Evolutionary conservation across 169 alveolate genomes (phyloP), one percentile per base, ranked within the genome.

Genomic region (Plasmodium sp.): DNA sequence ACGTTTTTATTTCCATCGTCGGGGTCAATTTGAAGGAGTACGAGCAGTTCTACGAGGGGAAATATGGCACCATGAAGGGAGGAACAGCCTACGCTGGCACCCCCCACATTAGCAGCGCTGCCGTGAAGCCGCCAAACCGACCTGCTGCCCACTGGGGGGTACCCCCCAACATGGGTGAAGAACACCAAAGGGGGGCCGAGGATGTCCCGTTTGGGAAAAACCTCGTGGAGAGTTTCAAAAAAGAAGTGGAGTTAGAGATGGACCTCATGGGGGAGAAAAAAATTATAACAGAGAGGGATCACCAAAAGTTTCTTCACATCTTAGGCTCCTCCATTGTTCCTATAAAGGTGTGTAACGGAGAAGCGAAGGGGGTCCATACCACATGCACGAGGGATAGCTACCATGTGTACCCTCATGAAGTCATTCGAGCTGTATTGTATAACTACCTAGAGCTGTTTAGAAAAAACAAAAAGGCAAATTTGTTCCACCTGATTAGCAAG

Each of bases 261-360:
- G 43, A 72, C n/a, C 41, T 43, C 6, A 18, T 43, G 51, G 74
- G 58, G 31, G 31, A 80, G 34, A 58, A 71, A 6, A 90, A 80
- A 90, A 27, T 62, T 16, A 39, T 90, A 48, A 33, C 16, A 41
- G 75, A 79, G 73, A 81, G 33, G 39, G 54, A 90, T 2, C 81
- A 90, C 74, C n/a, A 36, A 43, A 62, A 62, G 22, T 90, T 36
- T 81, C 91, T 90, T 22, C 48, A 90, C 31, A 54, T 90, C 10
- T 81, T 90, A 74, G 90, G 94, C 12, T 67, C 94, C 22, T 58
- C 48, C 33, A 90, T 90, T 41, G 56, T 90, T 67, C 94, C 94
- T 31, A 90, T 90, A 41, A 79, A 80, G 14, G 34, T 74, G 73
- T 6, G 3, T 7, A 54, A 90, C 34, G 31, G 31, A 72, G 31